Percentiles rank a stretch among this genome's conserved stretches.
Evolutionary conservation across 2,329 filamentous ascomycete genomes (phyloP).

Genomic region (Chrysosporium queenslandicum): DNA sequence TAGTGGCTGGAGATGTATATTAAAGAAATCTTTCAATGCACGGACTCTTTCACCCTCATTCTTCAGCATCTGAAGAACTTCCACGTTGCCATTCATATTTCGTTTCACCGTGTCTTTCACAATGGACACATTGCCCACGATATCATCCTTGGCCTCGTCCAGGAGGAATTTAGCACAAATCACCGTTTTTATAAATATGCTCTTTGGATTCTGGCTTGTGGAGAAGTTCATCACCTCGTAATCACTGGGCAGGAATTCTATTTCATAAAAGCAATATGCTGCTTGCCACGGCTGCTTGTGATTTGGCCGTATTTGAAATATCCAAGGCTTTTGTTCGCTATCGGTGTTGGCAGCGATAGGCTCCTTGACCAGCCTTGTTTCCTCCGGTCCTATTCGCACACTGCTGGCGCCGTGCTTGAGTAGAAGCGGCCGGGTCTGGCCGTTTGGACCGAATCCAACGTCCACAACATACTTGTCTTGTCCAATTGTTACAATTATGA

Average conservation of each 20-base stretch:
- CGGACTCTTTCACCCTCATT: slow-evolving; percentile 47
- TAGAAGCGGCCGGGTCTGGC: slow-evolving; percentile 48
- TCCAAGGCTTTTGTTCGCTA: slow-evolving; percentile 45
- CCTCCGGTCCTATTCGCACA: slow-evolving; percentile 44
- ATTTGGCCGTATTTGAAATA: slow-evolving; percentile 51
- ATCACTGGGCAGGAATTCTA: slow-evolving; percentile 53
- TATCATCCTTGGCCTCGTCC: slow-evolving; percentile 37
- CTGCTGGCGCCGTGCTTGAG: slow-evolving; percentile 36
- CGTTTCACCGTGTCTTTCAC: slow-evolving; percentile 44
- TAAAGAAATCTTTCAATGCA: slow-evolving; percentile 45
- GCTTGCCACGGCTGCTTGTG: slow-evolving; percentile 45
- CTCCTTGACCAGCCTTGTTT: slow-evolving; percentile 46
- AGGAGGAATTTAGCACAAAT: slow-evolving; percentile 48
- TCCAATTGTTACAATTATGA: slow-evolving; percentile 50
- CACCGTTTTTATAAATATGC: slow-evolving; percentile 47
- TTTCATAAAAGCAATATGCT: slow-evolving; percentile 56
- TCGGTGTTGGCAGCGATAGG: slow-evolving; percentile 39
- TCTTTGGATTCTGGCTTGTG: slow-evolving; percentile 42
- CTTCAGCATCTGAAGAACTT: slow-evolving; percentile 39
- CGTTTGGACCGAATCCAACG: slow-evolving; percentile 55
- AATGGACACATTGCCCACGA: slow-evolving; percentile 47
- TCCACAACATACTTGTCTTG: slow-evolving; percentile 43
- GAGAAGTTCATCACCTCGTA: slow-evolving; percentile 52
- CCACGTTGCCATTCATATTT: slow-evolving; percentile 43
- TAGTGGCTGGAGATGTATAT: slow-evolving; percentile 42